These are phyloP conservation scores for Parathielavia hyrcaniae DNA, from an alignment of 495 filamentous ascomycete species.

Conservation along the genomic window DNA sequence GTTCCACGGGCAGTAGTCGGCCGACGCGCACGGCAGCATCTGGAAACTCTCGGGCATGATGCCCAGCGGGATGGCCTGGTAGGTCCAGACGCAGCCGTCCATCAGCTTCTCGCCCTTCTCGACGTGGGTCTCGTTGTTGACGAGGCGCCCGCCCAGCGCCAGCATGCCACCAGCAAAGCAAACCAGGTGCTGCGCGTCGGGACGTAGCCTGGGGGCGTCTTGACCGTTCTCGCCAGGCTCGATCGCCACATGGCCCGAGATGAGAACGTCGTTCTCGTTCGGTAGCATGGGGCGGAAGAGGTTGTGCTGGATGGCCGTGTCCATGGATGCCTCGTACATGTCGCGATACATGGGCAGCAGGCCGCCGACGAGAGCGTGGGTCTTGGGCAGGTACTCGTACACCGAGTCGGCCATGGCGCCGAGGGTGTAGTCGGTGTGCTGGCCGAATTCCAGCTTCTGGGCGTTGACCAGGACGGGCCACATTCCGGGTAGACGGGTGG, in stretches of 20 bases:
- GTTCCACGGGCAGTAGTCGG: slow-evolving; percentile 60
- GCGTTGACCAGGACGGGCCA: slow-evolving; percentile 41
- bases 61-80: slow-evolving; percentile 61
- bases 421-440: slow-evolving; percentile 52
- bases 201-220: slow-evolving; percentile 45
- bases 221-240: slow-evolving; percentile 54
- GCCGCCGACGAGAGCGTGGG: slow-evolving; percentile 62
- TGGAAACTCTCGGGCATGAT: slow-evolving; percentile 77
- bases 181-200: slow-evolving; percentile 35
- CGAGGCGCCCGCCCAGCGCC: slow-evolving; percentile 66
- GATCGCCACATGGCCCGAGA: slow-evolving; percentile 52
- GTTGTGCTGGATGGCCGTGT: slow-evolving; percentile 57
- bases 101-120: slow-evolving; percentile 66
- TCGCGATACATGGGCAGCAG: slow-evolving; percentile 61
- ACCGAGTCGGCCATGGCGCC: slow-evolving; percentile 72
- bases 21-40: slow-evolving; percentile 54
- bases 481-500: slow-evolving; percentile 62
- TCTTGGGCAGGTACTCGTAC: slow-evolving; percentile 83
- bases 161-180: slow-evolving; percentile 87
- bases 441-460: slow-evolving; percentile 24
- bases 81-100: slow-evolving; percentile 82
- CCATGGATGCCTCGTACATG: slow-evolving; percentile 67
- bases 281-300: slow-evolving; percentile 59
- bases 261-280: slow-evolving; percentile 41
- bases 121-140: slow-evolving; percentile 59